phyloP scores from a whole-genome alignment of 331 rosid genomes.

The Prunus yedoensis region DNA sequence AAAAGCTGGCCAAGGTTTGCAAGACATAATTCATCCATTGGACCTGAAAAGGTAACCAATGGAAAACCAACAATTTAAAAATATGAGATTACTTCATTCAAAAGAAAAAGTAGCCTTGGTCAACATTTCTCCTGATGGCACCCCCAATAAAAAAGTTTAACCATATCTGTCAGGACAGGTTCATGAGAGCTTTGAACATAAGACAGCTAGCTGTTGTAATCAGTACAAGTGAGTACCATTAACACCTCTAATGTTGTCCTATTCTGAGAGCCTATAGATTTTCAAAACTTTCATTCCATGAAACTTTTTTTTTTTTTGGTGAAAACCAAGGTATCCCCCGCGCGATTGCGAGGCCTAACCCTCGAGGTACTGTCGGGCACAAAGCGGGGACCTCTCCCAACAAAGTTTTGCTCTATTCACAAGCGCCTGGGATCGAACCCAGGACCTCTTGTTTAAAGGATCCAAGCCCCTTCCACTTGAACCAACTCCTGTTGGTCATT shows the following conservation, averaged over 20 bases:
- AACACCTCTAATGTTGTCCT: neutral
- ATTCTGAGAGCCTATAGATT: neutral
- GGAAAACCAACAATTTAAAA: neutral
- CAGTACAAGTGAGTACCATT: neutral
- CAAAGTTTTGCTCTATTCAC: no score
- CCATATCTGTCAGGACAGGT: slow-evolving; percentile 6
- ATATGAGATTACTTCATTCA: neutral
- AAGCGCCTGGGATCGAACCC: no score
- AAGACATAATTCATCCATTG: neutral
- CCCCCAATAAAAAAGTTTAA: neutral
- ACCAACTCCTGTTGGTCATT: no score
- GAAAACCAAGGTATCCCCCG: no score
- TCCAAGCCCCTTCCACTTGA: no score
- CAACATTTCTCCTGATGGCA: slow-evolving; percentile 5
- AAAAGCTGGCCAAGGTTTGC: neutral
- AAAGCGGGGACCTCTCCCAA: no score
- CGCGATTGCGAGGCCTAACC: no score
- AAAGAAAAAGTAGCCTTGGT: neutral
- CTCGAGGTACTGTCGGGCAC: no score
- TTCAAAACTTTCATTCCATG: slow-evolving; percentile 6
- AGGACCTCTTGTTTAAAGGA: no score
- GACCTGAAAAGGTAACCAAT: neutral
- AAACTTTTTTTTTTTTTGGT: no score
- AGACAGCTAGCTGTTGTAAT: slow-evolving; percentile 10
- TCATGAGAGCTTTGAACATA: slow-evolving; percentile 1